Base-by-base conservation (phyloP, 495 filamentous ascomycete species). In the Clavariopsis aquatica region DNA sequence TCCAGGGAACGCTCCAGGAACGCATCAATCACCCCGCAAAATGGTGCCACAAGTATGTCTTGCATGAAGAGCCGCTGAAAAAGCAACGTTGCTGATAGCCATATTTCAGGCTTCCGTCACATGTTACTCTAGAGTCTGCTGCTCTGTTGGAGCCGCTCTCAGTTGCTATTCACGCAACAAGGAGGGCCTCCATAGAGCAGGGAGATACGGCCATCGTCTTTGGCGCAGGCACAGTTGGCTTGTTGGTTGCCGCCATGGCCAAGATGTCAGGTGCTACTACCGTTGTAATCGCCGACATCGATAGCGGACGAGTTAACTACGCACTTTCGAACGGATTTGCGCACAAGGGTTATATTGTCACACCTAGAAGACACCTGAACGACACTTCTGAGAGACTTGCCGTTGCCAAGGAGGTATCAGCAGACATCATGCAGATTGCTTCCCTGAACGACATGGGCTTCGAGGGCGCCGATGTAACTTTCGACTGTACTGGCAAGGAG, bases 41-140 rank as follows among this genome's bases (percentile, higher is more conserved):
- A 62, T 74, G 72, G 72, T 74, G 72, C 49, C 62, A 74, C 64
- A 70, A 71, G 72, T 74, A 73, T 62, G 71, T 68, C 57, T 61
- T 71, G 64, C 57, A 68, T 67, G 56, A 70, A 51, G 15, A 43
- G 15, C 54, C 22, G 23, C 43, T 7, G 24, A 63, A 51, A 64
- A 55, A 62, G 52, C 36, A 66, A 70, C 13, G 22, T 57, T 15
- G 41, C 62, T 66, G 60, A 72, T 62, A 63, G 66, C 49, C 56
- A 57, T 51, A 31, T 22, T 28, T 28, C n/a, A 74, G 72, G 57
- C 52, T 73, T 36, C 72, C 72, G 9, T 54, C 58, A 15, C 64
- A 72, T 46, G 65, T 74, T 20, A 63, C 70, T 17, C 13, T 68
- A 22, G 72, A 74, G 23, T 49, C 67, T 10, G 72, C 69, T 2